A percentile compares a stretch with the other conserved stretches of the same genome.
Conservation (phyloP, 805 yeast genomes). For the Yueomyces sp. region DNA sequence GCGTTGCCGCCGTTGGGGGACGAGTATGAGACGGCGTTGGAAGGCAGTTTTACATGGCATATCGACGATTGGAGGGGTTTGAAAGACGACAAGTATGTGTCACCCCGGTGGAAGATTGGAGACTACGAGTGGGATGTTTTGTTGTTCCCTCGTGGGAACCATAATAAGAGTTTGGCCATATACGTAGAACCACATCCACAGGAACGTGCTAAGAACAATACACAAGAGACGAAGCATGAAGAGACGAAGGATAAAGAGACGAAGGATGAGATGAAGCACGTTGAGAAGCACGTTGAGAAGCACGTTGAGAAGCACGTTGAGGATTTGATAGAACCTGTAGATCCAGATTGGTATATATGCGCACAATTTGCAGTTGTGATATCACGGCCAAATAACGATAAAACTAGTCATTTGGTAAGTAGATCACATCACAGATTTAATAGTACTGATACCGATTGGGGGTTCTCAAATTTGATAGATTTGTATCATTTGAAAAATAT, state of each 20-base stretch:
- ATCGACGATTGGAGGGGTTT: slow-evolving; percentile 35
- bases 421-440: slow-evolving; percentile 70
- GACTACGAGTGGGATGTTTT: slow-evolving; percentile 56
- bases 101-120: slow-evolving; percentile 43
- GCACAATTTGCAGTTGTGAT: slow-evolving; percentile 79
- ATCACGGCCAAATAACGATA: slow-evolving; percentile 62
- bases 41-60: slow-evolving; percentile 36
- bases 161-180: slow-evolving; percentile 46
- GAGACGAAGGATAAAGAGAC: neutral
- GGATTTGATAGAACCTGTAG: slow-evolving; percentile 11
- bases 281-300: no score
- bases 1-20: slow-evolving; percentile 11
- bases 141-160: slow-evolving; percentile 67
- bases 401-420: slow-evolving; percentile 43
- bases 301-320: slow-evolving; percentile 10
- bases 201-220: slow-evolving; percentile 5
- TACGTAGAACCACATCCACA: slow-evolving; percentile 62
- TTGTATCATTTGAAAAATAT: slow-evolving; percentile 33
- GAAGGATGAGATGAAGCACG: neutral
- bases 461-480: slow-evolving; percentile 69
- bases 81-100: slow-evolving; percentile 25
- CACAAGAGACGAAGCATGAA: neutral
- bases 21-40: slow-evolving; percentile 13
- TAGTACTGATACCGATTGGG: slow-evolving; percentile 83
- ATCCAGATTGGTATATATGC: slow-evolving; percentile 70